phyloP scores from a whole-genome alignment of 2,329 filamentous ascomycete genomes.

The Pseudogymnoascus sp. region DNA sequence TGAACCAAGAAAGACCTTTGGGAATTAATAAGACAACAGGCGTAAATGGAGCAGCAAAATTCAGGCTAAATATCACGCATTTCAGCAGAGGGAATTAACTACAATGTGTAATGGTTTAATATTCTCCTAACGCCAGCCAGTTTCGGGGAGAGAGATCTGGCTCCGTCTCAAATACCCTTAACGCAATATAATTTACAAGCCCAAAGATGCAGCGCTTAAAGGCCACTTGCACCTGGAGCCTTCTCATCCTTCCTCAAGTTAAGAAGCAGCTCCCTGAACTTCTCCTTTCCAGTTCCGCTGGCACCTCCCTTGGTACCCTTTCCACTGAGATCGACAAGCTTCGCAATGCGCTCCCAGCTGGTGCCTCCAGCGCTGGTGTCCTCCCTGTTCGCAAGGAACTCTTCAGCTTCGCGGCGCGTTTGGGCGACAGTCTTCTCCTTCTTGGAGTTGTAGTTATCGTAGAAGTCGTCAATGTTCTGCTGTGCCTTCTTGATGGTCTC shows the following conservation, averaged over 20 bases:
- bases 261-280: constrained; percentile 83
- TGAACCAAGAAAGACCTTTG: neutral
- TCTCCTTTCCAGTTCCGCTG: constrained; percentile 86
- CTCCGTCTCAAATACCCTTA: constrained; percentile 6
- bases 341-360: constrained; percentile 96
- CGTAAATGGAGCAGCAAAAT: neutral
- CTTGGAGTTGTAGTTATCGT: constrained; percentile 98
- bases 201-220: constrained; percentile 32
- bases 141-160: constrained; percentile 6
- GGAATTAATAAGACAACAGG: neutral
- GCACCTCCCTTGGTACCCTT: constrained; percentile 84
- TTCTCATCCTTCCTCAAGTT: constrained; percentile 92
- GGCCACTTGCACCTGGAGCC: constrained; percentile 57
- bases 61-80: neutral
- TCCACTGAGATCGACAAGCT: constrained; percentile 92
- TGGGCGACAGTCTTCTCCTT: constrained; percentile 88
- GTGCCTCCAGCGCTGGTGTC: constrained; percentile 92
- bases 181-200: constrained; percentile 8
- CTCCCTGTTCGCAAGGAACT: constrained; percentile 81
- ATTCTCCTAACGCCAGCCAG: constrained; percentile 7
- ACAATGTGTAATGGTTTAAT: neutral
- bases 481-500: constrained; percentile 84
- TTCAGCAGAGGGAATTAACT: neutral
- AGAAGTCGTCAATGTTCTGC: constrained; percentile 96
- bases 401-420: constrained; percentile 83